phyloP scores from a whole-genome alignment of 352 stramenopile species.

The Phytophthora fragariae region DNA sequence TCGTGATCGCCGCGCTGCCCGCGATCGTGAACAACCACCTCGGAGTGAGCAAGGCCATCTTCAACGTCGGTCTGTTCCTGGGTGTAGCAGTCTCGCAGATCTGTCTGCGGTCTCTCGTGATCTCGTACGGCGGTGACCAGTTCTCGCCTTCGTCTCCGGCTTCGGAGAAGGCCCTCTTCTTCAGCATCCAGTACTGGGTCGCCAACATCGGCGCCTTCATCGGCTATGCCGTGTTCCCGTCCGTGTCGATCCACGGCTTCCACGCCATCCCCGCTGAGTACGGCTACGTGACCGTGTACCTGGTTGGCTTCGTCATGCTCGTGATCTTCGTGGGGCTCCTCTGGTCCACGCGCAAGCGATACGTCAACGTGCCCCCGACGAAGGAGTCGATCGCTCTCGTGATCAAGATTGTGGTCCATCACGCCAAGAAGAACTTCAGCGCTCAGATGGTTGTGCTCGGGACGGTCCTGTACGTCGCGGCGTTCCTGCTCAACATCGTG shows the following conservation, averaged over 20 bases:
- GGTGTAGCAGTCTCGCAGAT: constrained; percentile 3
- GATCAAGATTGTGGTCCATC: constrained; percentile 4
- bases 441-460: constrained; percentile 5
- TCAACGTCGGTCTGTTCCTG: constrained; percentile 5
- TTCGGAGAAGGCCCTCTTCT: constrained; percentile 5
- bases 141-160: not conserved
- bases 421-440: constrained; percentile 10
- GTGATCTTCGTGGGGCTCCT: constrained; percentile 2
- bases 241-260: constrained; percentile 8
- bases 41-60: constrained; percentile 8
- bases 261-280: not conserved
- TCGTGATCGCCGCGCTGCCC: constrained; percentile 1
- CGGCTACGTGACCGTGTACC: constrained; percentile 1
- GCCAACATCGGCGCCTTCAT: constrained; percentile 9
- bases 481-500: constrained; percentile 9
- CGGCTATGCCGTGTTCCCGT: constrained; percentile 4
- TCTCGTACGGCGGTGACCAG: constrained; percentile 8
- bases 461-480: not conserved
- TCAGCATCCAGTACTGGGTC: constrained; percentile 9
- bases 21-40: not conserved
- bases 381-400: constrained; percentile 4
- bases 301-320: not conserved
- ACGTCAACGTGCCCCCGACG: constrained; percentile 4
- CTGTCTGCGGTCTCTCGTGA: constrained; percentile 2
- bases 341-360: not conserved